Conservation (phyloP, 495 filamentous ascomycete species). For the Penicillium lagena region DNA sequence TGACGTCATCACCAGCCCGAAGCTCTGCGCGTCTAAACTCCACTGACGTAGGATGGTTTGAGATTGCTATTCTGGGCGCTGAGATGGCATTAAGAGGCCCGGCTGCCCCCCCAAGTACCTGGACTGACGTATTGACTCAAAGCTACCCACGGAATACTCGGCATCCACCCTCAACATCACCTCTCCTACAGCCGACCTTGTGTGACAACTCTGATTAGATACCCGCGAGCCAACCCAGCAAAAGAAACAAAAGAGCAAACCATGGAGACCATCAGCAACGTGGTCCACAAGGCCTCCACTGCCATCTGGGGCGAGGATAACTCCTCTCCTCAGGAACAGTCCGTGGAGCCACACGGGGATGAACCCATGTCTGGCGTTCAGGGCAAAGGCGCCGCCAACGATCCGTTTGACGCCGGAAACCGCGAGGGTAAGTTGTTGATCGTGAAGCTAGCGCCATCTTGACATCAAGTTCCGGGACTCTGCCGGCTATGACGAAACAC, state of each 20-base stretch:
- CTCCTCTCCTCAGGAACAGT: slow-evolving; percentile 1
- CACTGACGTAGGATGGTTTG: no score
- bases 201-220: neutral
- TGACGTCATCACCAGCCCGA: no score
- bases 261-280: slow-evolving; percentile 35
- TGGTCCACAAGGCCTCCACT: slow-evolving; percentile 27
- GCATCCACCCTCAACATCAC: no score
- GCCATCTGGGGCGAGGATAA: slow-evolving; percentile 27
- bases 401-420: slow-evolving; percentile 41
- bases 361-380: slow-evolving; percentile 39
- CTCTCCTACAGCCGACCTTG: neutral
- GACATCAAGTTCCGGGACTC: slow-evolving; percentile 1
- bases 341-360: slow-evolving; percentile 17
- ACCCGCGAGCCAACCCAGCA: neutral
- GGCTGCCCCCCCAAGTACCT: no score
- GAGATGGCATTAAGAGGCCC: no score
- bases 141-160: no score
- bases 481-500: neutral
- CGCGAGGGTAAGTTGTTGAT: slow-evolving; percentile 27
- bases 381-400: slow-evolving; percentile 26
- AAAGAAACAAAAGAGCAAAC: neutral
- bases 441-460: neutral
- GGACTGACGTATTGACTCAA: no score
- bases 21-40: no score
- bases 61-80: no score